Base-by-base conservation (phyloP, 176 grass and related monocot genomes). In the Musa schizocarpa region DNA sequence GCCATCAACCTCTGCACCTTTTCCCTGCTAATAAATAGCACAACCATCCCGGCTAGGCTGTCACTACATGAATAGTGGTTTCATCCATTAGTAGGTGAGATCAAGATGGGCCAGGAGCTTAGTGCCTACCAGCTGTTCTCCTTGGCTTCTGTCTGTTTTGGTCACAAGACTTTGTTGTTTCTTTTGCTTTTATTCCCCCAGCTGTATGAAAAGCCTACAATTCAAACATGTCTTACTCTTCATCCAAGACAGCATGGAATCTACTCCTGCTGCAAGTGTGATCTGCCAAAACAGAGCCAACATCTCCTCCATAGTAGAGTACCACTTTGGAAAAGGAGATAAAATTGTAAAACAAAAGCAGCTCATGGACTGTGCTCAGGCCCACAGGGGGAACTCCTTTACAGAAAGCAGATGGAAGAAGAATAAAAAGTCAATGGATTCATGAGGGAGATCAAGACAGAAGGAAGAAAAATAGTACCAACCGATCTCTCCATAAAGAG, bases 61-160 rank as follows among this genome's bases (percentile, higher is more conserved):
- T 43, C 34, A 43, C 34, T 6, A 43, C 34, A 43, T 43, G 34
- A 43, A 43, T 6, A 43, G 0, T 43, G 4, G 34, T 43, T 43
- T 43, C 34, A 43, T 43, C 34, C 34, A 43, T 43, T 43, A 5
- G 0, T 43, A 43, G 34, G 34, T 6, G 34, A 43, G 34, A 43
- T 43, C 4, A 43, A 43, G 4, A 43, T 43, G 34, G 34, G 34
- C 0, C 34, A 43, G 4, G 34, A 43, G 34, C 4, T 43, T 3
- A 20, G 27, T 50, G 66, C 66, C 14, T 69, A 49, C 29, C 66
- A 69, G 66, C 66, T 69, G 66, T 49, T 27, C 34, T 69, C 23
- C 25, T 12, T 16, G 27, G 1, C 65, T 50, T 48, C 16, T 49
- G 10, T 49, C 29, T 69, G 27, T n/a, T 49, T 49, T 49, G 66